Base-by-base conservation (phyloP, 1,139 yeast species). In the Candida neerlandica region DNA sequence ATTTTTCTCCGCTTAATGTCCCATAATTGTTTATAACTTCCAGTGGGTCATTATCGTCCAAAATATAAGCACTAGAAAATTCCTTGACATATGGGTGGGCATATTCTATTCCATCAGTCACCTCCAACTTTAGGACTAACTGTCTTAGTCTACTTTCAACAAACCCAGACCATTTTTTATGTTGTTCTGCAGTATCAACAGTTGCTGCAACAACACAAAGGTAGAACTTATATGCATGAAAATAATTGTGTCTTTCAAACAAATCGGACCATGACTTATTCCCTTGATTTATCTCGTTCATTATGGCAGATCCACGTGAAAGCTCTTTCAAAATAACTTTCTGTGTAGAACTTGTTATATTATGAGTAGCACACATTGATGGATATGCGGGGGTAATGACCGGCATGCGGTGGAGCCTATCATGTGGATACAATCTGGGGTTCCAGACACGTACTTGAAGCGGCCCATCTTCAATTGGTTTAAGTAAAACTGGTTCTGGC, bases 321-420 rank as follows among this genome's bases (percentile, higher is more conserved):
- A 94, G 77, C 64, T 94, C 99, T 15, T 73, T 65, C 63, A 90
- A 62, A 33, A 94, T 89, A 15, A 94, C 82, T 57, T 81, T 83
- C 62, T 89, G 95, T 0, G 98, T 92, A 0, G 97, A 90, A 16
- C 80, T 80, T 0, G 96, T 86, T 41, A 94, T 92, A 65, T 94
- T 94, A 65, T 94, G 99, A 0, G 99, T 94, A 0, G 99, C 97
- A 69, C 99, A 94, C 99, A 94, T 94, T 0, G 98, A 91, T 0
- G 99, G 99, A 63, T 94, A 94, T 0, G 99, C 98, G 0, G 99
- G 99, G 0, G 99, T 94, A 48, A 94, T 94, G n/a, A 94, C 96
- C 0, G 99, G 99, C 99, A 94, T 95, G 57, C 85, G 77, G 67
- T 94, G 99, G 32, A 83, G 84, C 51, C 96, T 80, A 64, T 94